Evolutionary conservation across 257 asterid species (phyloP).

Genomic region (Nicotiana sylvestris): DNA sequence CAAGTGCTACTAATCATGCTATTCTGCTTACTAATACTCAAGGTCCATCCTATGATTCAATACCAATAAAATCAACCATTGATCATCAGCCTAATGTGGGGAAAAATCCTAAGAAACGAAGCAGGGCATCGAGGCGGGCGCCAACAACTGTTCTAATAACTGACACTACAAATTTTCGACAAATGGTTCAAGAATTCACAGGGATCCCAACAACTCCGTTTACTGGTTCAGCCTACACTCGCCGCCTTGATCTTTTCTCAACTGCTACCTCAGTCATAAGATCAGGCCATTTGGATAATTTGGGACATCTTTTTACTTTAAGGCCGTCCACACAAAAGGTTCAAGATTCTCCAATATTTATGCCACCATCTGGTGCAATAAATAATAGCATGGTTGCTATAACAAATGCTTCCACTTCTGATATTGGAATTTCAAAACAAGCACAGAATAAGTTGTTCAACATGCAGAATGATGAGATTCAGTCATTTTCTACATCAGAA

Average conservation of each 20-base stretch:
- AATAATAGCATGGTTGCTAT: slow-evolving; percentile 22
- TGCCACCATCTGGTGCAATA: slow-evolving; percentile 12
- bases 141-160: slow-evolving; percentile 22
- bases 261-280: slow-evolving; percentile 29
- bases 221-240: slow-evolving; percentile 7
- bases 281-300: slow-evolving; percentile 29
- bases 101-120: slow-evolving; percentile 18
- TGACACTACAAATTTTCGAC: slow-evolving; percentile 21
- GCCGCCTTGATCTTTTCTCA: slow-evolving; percentile 19
- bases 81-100: slow-evolving; percentile 1
- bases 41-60: background rate
- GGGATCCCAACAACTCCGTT: slow-evolving; percentile 21
- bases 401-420: slow-evolving; percentile 25
- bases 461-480: no score
- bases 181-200: slow-evolving; percentile 26
- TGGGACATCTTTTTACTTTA: slow-evolving; percentile 41
- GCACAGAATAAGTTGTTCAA: no score
- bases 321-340: slow-evolving; percentile 45
- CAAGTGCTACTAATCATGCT: background rate
- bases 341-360: slow-evolving; percentile 12
- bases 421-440: no score
- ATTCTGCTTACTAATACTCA: background rate
- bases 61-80: background rate
- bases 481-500: slow-evolving; percentile 14
- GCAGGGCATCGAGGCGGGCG: slow-evolving; percentile 22